Evolutionary conservation across 345 rosid genomes (phyloP).

Genomic region (Aurinia saxatilis): DNA sequence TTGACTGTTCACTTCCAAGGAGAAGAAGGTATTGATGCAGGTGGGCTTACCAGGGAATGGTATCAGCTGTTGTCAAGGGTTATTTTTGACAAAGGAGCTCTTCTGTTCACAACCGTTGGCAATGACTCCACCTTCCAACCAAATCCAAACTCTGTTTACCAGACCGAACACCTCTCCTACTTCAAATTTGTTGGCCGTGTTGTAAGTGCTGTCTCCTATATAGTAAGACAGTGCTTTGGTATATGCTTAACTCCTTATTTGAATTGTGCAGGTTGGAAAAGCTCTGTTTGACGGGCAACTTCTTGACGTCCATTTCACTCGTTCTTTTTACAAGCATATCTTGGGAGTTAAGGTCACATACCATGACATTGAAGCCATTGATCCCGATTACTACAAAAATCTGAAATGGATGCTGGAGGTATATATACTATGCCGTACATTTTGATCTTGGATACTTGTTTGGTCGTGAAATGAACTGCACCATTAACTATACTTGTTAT

Average conservation of each 20-base stretch:
- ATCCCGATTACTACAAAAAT: constrained; percentile 80
- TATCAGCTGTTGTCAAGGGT: constrained; percentile 93
- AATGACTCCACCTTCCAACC: constrained; percentile 98
- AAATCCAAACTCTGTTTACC: constrained; percentile 92
- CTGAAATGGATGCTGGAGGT: constrained; percentile 99
- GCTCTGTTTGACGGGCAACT: constrained; percentile 95
- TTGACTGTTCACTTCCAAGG: constrained; percentile 93
- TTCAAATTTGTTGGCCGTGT: constrained; percentile 97
- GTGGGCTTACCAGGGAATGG: constrained; percentile 99
- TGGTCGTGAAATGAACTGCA: not conserved
- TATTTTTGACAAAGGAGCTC: constrained; percentile 90
- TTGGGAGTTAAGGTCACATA: constrained; percentile 85
- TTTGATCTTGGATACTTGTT: not conserved
- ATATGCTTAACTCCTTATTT: constrained; percentile 10
- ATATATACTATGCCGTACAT: not conserved
- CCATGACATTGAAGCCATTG: constrained; percentile 96
- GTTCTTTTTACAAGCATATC: constrained; percentile 97
- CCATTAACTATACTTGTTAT: not conserved
- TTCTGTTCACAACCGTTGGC: constrained; percentile 95
- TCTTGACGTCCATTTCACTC: constrained; percentile 94
- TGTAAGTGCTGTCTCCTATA: constrained; percentile 42
- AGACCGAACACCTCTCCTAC: constrained; percentile 96
- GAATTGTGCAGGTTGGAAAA: constrained; percentile 72
- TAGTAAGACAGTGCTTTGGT: not conserved
- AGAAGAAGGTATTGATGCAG: constrained; percentile 98